A percentile compares a stretch with the other conserved stretches of the same genome.
phyloP scores from a whole-genome alignment of 768 basidiomycete species.

The Boletus eberwhitei region DNA sequence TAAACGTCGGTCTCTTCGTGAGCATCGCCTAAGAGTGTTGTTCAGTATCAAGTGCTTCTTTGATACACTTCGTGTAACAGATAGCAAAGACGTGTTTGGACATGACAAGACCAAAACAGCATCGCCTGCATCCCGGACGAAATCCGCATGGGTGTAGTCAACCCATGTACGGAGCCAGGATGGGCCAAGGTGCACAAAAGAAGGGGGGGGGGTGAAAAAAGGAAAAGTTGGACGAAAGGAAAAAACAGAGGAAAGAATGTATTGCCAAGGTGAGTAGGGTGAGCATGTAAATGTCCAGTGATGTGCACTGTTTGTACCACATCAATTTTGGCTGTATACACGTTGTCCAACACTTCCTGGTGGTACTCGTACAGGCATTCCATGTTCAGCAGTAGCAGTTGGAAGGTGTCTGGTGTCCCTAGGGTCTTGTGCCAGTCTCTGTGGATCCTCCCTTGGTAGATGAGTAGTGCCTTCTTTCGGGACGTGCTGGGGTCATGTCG shows the following conservation, averaged over 20 bases:
- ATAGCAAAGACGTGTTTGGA: neutral
- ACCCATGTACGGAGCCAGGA: neutral
- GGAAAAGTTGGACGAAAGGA: no score
- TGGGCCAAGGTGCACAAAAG: neutral
- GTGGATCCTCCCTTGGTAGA: neutral
- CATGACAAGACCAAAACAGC: neutral
- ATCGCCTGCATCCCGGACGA: neutral
- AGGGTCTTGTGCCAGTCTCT: neutral
- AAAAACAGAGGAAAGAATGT: no score
- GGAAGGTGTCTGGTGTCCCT: neutral
- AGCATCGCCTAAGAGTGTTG: no score
- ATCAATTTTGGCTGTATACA: neutral
- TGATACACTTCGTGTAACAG: no score
- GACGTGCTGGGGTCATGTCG: neutral
- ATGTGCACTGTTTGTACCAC: no score
- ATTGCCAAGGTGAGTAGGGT: no score
- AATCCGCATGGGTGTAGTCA: neutral
- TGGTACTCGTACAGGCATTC: neutral
- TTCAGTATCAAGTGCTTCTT: no score
- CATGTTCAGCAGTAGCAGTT: accelerated
- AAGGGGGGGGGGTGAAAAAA: no score
- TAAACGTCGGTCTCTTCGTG: no score
- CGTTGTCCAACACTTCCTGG: neutral
- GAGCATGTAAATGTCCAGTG: no score
- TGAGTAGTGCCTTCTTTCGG: accelerated